Percentiles rank a stretch among this genome's conserved stretches.
Evolutionary conservation across 352 stramenopile genomes (phyloP).

Genomic region (Globisporangium megalacanthum): DNA sequence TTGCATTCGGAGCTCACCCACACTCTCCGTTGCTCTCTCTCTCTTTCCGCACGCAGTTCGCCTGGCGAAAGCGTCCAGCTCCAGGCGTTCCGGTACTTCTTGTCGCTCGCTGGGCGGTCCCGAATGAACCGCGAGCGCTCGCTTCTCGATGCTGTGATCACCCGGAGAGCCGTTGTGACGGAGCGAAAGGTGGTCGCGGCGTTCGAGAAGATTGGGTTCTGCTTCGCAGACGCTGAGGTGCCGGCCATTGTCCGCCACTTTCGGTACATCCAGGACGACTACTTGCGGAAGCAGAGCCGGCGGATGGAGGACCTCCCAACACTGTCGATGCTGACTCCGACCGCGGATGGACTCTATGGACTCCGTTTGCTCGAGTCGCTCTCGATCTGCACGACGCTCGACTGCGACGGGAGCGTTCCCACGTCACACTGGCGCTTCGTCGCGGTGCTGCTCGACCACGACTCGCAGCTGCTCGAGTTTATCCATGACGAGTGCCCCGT

Average conservation of each 20-base stretch:
- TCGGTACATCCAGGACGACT: slow-evolving; percentile 45
- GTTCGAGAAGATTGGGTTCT: slow-evolving; percentile 56
- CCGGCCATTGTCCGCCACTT: slow-evolving; percentile 41
- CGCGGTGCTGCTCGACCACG: slow-evolving; percentile 46
- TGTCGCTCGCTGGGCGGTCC: slow-evolving; percentile 37
- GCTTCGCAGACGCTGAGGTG: slow-evolving; percentile 41
- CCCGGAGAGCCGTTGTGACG: slow-evolving; percentile 52
- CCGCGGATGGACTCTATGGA: slow-evolving; percentile 30
- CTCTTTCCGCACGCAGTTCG: slow-evolving; percentile 12
- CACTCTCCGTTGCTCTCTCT: not conserved
- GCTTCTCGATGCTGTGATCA: slow-evolving; percentile 64
- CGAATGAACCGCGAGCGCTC: slow-evolving; percentile 40
- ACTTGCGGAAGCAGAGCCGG: slow-evolving; percentile 34
- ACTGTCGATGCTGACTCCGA: slow-evolving; percentile 46
- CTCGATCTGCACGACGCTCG: slow-evolving; percentile 37
- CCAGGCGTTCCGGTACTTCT: slow-evolving; percentile 54
- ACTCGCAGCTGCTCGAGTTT: slow-evolving; percentile 60
- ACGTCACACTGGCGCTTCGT: slow-evolving; percentile 49
- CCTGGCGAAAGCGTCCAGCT: slow-evolving; percentile 50
- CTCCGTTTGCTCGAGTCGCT: slow-evolving; percentile 42
- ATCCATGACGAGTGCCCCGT: slow-evolving; percentile 43
- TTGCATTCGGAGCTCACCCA: not conserved
- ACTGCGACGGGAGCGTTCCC: slow-evolving; percentile 12
- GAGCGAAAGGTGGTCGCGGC: slow-evolving; percentile 42
- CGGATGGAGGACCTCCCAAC: slow-evolving; percentile 59